A percentile compares a stretch with the other conserved stretches of the same genome.
These are phyloP conservation scores for Alternaria ethzedia DNA, from an alignment of 2,329 filamentous ascomycete species.

Conservation along the genomic window DNA sequence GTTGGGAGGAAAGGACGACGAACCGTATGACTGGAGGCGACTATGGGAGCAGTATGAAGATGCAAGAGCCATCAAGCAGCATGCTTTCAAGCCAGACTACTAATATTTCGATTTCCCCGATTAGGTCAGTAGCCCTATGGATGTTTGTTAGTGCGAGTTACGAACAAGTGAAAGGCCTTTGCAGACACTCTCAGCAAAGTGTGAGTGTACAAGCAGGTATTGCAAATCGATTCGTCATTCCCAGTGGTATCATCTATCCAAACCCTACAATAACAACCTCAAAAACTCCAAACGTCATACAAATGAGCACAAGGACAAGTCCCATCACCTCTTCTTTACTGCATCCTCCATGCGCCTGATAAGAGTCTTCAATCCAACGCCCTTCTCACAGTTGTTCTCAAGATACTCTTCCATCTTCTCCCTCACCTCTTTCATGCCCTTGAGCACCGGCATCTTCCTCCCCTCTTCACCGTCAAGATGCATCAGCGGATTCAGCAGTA, in stretches of 20 bases:
- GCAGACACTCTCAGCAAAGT: neutral
- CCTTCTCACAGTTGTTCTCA: slow-evolving; percentile 80
- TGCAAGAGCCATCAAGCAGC: neutral
- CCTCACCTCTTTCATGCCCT: slow-evolving; percentile 70
- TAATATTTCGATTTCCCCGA: too few species aligned
- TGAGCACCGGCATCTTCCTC: slow-evolving; percentile 73
- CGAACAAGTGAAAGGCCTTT: too few species aligned
- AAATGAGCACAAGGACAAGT: neutral
- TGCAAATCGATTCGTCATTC: neutral
- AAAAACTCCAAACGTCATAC: slow-evolving; percentile 14
- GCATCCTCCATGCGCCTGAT: slow-evolving; percentile 70
- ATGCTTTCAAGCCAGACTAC: too few species aligned
- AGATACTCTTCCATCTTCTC: slow-evolving; percentile 86
- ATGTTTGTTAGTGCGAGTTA: too few species aligned
- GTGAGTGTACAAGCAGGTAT: neutral
- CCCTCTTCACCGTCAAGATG: slow-evolving; percentile 71
- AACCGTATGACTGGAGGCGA: neutral
- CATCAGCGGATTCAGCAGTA: slow-evolving; percentile 81
- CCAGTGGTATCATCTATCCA: slow-evolving; percentile 1
- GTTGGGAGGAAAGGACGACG: neutral
- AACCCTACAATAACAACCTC: neutral
- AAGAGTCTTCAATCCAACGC: slow-evolving; percentile 64
- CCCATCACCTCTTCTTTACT: slow-evolving; percentile 59
- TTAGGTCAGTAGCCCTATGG: too few species aligned
- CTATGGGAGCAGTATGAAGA: neutral